Conservation (phyloP, 2,329 filamentous ascomycete species). For the Aureobasidium pullulans region DNA sequence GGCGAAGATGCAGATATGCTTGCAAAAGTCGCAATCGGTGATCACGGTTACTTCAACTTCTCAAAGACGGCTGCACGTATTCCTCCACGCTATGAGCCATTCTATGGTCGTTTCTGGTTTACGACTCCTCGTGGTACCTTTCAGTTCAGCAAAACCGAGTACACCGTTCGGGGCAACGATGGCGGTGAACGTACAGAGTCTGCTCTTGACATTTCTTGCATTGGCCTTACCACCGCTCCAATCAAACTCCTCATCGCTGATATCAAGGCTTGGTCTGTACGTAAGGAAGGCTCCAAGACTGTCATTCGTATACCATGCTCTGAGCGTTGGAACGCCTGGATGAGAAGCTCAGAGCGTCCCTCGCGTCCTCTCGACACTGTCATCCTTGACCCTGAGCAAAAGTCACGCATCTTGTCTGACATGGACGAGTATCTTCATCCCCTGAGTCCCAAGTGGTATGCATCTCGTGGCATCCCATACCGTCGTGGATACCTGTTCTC, state of each 20-base stretch:
- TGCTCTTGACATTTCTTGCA: conserved; percentile 37
- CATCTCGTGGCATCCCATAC: conserved; percentile 77
- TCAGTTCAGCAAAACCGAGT: background rate
- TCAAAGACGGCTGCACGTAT: conserved; percentile 41
- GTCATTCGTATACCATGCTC: conserved; percentile 37
- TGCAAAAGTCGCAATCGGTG: conserved; percentile 28
- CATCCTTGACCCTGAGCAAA: conserved; percentile 61
- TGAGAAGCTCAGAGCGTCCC: conserved; percentile 45
- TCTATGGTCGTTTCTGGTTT: conserved; percentile 40
- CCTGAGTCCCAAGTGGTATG: conserved; percentile 69
- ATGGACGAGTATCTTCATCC: conserved; percentile 74
- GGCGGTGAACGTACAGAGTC: background rate
- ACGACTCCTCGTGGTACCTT: conserved; percentile 22
- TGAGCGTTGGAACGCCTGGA: conserved; percentile 32
- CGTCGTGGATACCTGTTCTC: conserved; percentile 75
- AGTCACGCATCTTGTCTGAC: conserved; percentile 59
- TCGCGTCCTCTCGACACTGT: conserved; percentile 68
- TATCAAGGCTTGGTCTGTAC: conserved; percentile 38
- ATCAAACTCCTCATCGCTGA: conserved; percentile 41
- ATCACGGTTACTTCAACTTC: conserved; percentile 42
- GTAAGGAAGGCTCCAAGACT: conserved; percentile 37
- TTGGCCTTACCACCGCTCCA: conserved; percentile 41
- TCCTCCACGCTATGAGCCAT: conserved; percentile 43
- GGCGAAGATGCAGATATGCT: conserved; percentile 19
- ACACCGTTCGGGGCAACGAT: background rate